Conservation (phyloP, 129 eudicot genomes). For the Pulicaria dysenterica region DNA sequence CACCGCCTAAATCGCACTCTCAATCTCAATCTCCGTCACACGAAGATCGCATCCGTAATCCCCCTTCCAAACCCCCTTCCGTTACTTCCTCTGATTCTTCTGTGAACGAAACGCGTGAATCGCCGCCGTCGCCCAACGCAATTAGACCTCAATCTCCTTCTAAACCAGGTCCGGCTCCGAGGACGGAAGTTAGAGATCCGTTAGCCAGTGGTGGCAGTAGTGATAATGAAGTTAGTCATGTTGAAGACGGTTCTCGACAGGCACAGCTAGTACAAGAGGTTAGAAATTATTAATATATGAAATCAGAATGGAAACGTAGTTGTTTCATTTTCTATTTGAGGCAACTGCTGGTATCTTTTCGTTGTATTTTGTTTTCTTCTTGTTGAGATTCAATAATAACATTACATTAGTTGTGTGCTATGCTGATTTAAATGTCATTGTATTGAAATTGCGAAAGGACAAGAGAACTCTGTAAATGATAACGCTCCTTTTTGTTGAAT, state of each 20-base stretch:
- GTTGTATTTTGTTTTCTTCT: background rate
- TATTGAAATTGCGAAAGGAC: constrained; percentile 14
- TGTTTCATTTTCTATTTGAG: background rate
- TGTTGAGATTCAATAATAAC: constrained; percentile 7
- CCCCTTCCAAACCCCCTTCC: constrained; percentile 31
- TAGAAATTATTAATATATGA: constrained; percentile 13
- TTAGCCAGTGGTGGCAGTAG: constrained; percentile 26
- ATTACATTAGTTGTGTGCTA: background rate
- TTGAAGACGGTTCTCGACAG: constrained; percentile 69
- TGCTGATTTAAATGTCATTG: background rate
- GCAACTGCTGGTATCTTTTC: background rate
- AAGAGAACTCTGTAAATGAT: constrained; percentile 12
- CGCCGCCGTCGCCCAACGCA: constrained; percentile 36
- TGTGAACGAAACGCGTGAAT: constrained; percentile 37
- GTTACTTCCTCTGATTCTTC: constrained; percentile 31
- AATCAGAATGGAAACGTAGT: background rate
- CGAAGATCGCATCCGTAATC: constrained; percentile 26
- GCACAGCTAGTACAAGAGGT: constrained; percentile 89
- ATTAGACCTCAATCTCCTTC: constrained; percentile 36
- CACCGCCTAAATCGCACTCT: constrained; percentile 31
- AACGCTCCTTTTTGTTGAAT: background rate
- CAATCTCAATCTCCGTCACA: constrained; percentile 24
- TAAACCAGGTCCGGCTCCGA: constrained; percentile 29
- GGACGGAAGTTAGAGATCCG: constrained; percentile 65
- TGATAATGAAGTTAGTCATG: constrained; percentile 35